These are phyloP conservation scores for Heterococcus sp. DNA, from an alignment of 108 stramenopile species.

Conservation along the genomic window DNA sequence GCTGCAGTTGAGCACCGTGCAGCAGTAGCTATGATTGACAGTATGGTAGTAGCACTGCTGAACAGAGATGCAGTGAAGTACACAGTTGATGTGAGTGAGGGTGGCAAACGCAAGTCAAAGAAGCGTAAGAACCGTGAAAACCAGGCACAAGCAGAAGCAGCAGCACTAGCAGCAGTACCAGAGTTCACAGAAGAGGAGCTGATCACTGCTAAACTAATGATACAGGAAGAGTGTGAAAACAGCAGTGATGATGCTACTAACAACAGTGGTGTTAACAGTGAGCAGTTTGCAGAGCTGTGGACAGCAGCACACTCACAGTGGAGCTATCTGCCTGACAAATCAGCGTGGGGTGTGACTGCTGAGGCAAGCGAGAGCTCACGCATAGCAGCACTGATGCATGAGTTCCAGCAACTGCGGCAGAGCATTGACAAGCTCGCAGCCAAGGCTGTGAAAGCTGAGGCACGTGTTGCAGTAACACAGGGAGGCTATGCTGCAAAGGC, in stretches of 20 bases:
- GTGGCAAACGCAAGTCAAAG: not conserved
- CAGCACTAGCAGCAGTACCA: not conserved
- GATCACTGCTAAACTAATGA: slow-evolving; percentile 11
- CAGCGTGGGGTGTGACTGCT: slow-evolving; percentile 26
- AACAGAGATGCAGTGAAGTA: not conserved
- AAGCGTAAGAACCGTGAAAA: not conserved
- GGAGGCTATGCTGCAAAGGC: slow-evolving; percentile 33
- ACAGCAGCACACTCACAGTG: slow-evolving; percentile 10
- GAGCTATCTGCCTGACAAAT: slow-evolving; percentile 38
- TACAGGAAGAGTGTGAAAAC: slow-evolving; percentile 16
- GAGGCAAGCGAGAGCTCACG: slow-evolving; percentile 23
- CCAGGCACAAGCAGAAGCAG: not conserved
- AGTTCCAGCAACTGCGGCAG: slow-evolving; percentile 20
- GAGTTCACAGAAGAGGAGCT: slow-evolving; percentile 21
- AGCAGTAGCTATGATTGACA: too few relatives aligned
- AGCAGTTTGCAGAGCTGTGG: slow-evolving; percentile 21
- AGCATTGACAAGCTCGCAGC: slow-evolving; percentile 10
- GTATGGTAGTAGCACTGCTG: not conserved
- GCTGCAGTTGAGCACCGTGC: not conserved
- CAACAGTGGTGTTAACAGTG: not conserved
- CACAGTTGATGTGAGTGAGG: not conserved
- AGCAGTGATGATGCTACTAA: too few relatives aligned
- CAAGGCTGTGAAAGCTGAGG: slow-evolving; percentile 33
- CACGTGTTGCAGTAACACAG: slow-evolving; percentile 9
- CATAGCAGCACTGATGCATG: slow-evolving; percentile 28